phyloP scores from a whole-genome alignment of 139 green algal species.

The Tetradesmus lagerheimii region DNA sequence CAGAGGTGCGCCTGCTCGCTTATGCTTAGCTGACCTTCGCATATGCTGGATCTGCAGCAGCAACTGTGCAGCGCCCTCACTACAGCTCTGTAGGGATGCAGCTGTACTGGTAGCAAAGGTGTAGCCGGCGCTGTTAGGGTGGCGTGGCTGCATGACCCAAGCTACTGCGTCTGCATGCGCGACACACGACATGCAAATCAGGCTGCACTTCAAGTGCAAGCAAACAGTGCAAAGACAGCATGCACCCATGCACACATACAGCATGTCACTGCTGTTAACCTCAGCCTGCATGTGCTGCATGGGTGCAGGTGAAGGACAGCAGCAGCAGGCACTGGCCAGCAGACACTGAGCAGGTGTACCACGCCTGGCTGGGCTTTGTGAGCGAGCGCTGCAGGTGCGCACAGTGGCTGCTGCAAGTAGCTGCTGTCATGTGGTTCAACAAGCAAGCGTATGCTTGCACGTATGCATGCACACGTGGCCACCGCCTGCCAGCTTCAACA shows the following conservation, averaged over 20 bases:
- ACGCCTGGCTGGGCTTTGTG: slow-evolving; percentile 25
- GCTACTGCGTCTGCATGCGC: too few species aligned
- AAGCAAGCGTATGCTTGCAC: too few species aligned
- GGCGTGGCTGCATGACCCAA: too few species aligned
- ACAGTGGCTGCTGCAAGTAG: background rate
- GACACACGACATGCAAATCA: too few species aligned
- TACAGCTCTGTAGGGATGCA: background rate
- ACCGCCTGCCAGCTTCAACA: too few species aligned
- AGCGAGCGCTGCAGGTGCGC: slow-evolving; percentile 36
- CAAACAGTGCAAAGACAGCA: too few species aligned
- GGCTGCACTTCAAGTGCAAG: too few species aligned
- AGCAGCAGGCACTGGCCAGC: slow-evolving; percentile 32
- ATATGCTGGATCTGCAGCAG: background rate
- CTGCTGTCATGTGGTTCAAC: background rate
- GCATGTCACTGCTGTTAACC: background rate
- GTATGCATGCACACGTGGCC: background rate
- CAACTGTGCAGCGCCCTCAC: background rate
- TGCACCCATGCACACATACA: background rate
- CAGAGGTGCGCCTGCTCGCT: background rate
- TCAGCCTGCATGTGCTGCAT: background rate
- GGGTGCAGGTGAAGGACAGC: slow-evolving; percentile 26
- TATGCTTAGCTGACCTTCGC: background rate
- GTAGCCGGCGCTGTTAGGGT: too few species aligned
- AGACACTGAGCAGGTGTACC: slow-evolving; percentile 7
- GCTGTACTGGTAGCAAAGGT: too few species aligned